Conservation (phyloP, 2,329 filamentous ascomycete species). For the Epichloe typhina region DNA sequence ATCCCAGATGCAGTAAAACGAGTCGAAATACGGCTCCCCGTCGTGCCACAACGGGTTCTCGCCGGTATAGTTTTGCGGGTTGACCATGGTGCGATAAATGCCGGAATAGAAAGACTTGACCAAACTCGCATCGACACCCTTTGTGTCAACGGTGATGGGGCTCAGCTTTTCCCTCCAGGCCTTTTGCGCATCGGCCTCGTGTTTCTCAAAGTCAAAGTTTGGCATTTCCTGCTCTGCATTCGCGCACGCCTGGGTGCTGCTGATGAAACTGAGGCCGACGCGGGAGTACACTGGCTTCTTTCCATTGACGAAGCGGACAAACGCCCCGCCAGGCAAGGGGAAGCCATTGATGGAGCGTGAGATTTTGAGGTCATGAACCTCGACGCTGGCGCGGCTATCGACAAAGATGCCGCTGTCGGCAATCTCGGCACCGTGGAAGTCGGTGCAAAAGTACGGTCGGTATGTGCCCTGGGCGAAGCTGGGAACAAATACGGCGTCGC, state of each 20-base stretch:
- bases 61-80: constrained; percentile 60
- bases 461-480: constrained; percentile 54
- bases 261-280: constrained; percentile 59
- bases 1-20: constrained; percentile 68
- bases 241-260: constrained; percentile 48
- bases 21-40: constrained; percentile 59
- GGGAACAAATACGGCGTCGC: constrained; percentile 47
- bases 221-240: constrained; percentile 61
- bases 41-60: constrained; percentile 58
- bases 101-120: constrained; percentile 58
- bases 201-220: constrained; percentile 45
- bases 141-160: constrained; percentile 40
- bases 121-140: constrained; percentile 37
- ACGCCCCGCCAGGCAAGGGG: constrained; percentile 47
- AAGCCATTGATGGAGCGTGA: constrained; percentile 38
- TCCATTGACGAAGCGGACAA: constrained; percentile 42
- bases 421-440: constrained; percentile 46
- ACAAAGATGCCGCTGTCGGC: constrained; percentile 48
- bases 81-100: constrained; percentile 59
- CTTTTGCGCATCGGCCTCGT: constrained; percentile 36
- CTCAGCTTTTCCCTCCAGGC: constrained; percentile 50
- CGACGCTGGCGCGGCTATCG: constrained; percentile 38
- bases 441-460: constrained; percentile 50
- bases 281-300: constrained; percentile 45
- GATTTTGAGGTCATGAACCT: constrained; percentile 33